Percentiles rank a stretch among this genome's conserved stretches.
Evolutionary conservation across 2,329 filamentous ascomycete species (phyloP).

Genomic region (Capronia americana): DNA sequence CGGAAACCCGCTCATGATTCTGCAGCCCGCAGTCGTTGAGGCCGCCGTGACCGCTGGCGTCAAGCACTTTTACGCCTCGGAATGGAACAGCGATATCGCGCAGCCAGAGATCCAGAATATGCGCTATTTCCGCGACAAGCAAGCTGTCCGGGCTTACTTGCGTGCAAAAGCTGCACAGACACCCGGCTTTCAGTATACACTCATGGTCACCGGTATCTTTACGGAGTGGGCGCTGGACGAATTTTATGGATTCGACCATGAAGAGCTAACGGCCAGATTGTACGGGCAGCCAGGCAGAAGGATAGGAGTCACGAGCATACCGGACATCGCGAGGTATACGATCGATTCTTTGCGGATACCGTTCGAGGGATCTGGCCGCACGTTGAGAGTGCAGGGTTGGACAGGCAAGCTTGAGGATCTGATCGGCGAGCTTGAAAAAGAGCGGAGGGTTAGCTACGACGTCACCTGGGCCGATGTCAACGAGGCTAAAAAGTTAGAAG

Average conservation of each 20-base stretch:
- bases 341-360: conserved; percentile 18
- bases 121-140: conserved; percentile 27
- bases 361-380: conserved; percentile 15
- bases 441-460: conserved; percentile 11
- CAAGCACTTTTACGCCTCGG: conserved; percentile 50
- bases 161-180: conserved; percentile 14
- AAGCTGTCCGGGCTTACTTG: conserved; percentile 16
- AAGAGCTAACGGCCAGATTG: conserved; percentile 16
- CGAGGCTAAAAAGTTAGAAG: conserved; percentile 20
- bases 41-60: conserved; percentile 48
- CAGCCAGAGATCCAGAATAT: conserved; percentile 21
- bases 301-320: conserved; percentile 26
- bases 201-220: conserved; percentile 26
- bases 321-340: conserved; percentile 23
- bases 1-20: conserved; percentile 20
- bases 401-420: conserved; percentile 23
- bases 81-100: conserved; percentile 36
- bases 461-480: conserved; percentile 17
- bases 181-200: conserved; percentile 21
- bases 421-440: conserved; percentile 19
- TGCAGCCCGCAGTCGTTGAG: conserved; percentile 45
- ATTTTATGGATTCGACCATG: conserved; percentile 23
- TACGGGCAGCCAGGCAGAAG: conserved; percentile 18
- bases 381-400: conserved; percentile 27
- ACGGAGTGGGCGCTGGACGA: conserved; percentile 22